These are phyloP conservation scores for Jackrogersella multiformis DNA, from an alignment of 495 filamentous ascomycete species.

Conservation along the genomic window DNA sequence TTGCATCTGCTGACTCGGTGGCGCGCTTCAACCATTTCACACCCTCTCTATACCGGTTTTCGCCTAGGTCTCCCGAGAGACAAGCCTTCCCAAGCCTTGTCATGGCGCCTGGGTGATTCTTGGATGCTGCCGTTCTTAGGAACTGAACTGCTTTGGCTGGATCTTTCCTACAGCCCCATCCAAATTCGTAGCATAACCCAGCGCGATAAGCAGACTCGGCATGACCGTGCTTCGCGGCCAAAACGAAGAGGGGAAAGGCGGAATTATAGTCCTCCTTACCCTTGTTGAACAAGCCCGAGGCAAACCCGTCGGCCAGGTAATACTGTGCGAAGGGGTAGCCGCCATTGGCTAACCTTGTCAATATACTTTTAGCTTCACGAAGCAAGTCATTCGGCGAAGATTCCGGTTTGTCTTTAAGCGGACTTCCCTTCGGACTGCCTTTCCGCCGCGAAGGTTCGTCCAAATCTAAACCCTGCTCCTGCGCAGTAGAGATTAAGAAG, in stretches of 20 bases:
- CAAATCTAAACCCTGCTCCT: constrained; percentile 65
- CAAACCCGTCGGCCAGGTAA: constrained; percentile 93
- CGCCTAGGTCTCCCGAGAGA: constrained; percentile 85
- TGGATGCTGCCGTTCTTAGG: constrained; percentile 87
- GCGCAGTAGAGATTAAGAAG: constrained; percentile 87
- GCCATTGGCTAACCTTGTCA: constrained; percentile 84
- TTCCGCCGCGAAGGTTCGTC: constrained; percentile 51
- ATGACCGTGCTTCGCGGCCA: constrained; percentile 96
- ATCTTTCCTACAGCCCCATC: constrained; percentile 92
- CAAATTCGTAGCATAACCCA: constrained; percentile 96
- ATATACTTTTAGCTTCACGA: constrained; percentile 86
- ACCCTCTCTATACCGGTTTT: constrained; percentile 87
- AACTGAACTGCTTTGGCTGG: constrained; percentile 91
- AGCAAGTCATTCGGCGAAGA: constrained; percentile 72
- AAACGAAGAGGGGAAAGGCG: constrained; percentile 89
- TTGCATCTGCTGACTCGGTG: constrained; percentile 83
- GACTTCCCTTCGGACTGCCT: constrained; percentile 56
- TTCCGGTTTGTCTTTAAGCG: constrained; percentile 55
- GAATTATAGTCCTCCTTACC: constrained; percentile 88
- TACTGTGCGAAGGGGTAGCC: constrained; percentile 98
- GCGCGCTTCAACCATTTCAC: constrained; percentile 97
- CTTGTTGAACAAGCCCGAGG: constrained; percentile 93
- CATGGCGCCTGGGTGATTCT: constrained; percentile 95
- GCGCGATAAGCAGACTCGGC: constrained; percentile 95
- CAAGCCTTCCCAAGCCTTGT: constrained; percentile 91